Conservation (phyloP, 768 basidiomycete genomes). For the Tricholoma furcatifolium region DNA sequence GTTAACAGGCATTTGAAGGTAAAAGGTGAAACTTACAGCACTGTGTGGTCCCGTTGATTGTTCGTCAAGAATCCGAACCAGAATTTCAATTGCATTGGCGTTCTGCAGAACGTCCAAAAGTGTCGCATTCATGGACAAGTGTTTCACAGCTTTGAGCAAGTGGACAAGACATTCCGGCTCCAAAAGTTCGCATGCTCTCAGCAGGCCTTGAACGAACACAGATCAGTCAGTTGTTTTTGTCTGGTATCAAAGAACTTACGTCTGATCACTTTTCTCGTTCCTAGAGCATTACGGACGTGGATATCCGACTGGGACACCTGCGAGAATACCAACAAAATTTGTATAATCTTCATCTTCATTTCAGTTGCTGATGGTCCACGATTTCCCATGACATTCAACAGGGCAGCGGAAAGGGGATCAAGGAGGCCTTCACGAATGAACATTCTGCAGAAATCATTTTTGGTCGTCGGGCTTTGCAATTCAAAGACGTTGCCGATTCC, state of each 20-base stretch:
- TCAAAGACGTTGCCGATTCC: constrained; percentile 97
- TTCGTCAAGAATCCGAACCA: constrained; percentile 83
- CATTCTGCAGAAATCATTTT: constrained; percentile 98
- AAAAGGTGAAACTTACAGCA: constrained; percentile 54
- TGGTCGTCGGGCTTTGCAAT: constrained; percentile 91
- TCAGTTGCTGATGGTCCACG: constrained; percentile 63
- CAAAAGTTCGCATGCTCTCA: constrained; percentile 84
- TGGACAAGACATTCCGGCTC: constrained; percentile 87
- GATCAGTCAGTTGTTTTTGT: neutral
- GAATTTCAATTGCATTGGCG: constrained; percentile 89
- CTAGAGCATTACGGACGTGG: constrained; percentile 90
- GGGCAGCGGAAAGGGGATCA: constrained; percentile 87
- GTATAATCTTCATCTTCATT: constrained; percentile 87
- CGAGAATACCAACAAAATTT: constrained; percentile 87
- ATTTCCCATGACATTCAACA: constrained; percentile 84
- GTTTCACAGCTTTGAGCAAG: constrained; percentile 93
- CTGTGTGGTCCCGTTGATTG: constrained; percentile 76
- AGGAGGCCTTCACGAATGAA: constrained; percentile 94
- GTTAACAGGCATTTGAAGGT: constrained; percentile 2
- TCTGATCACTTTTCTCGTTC: constrained; percentile 83
- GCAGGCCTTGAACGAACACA: constrained; percentile 54
- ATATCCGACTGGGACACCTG: constrained; percentile 96
- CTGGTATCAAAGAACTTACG: constrained; percentile 49
- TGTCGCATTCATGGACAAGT: constrained; percentile 90
- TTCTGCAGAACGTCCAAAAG: constrained; percentile 94